Percentiles rank a stretch among this genome's conserved stretches.
These are phyloP conservation scores for Picea abies DNA, from an alignment of 83 land plant species.

Conservation along the genomic window DNA sequence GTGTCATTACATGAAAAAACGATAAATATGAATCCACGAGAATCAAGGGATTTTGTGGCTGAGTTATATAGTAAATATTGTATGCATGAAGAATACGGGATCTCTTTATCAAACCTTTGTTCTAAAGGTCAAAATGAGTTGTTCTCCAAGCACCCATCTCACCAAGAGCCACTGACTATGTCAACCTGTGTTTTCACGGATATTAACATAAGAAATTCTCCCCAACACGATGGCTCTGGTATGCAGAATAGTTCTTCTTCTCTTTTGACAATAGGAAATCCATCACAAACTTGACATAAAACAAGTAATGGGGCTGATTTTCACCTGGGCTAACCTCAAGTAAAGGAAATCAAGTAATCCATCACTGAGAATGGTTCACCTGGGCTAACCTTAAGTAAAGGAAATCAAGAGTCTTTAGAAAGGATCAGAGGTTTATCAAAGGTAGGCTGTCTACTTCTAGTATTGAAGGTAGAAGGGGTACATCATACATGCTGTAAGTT, in stretches of 20 bases:
- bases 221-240: neutral
- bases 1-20: too few relatives aligned
- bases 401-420: slow-evolving; percentile 12
- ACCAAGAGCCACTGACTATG: neutral
- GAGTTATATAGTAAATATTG: too few relatives aligned
- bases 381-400: slow-evolving; percentile 31
- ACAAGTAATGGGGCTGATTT: neutral
- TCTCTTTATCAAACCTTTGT: too few relatives aligned
- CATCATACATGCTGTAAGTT: slow-evolving; percentile 49
- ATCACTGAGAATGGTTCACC: slow-evolving; percentile 29
- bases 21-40: too few relatives aligned
- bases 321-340: too few relatives aligned
- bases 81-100: too few relatives aligned
- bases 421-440: neutral
- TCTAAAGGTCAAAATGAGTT: too few relatives aligned
- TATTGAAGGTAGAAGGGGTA: slow-evolving; percentile 16
- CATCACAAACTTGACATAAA: slow-evolving; percentile 7
- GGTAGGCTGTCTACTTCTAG: neutral
- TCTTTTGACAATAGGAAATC: slow-evolving; percentile 41
- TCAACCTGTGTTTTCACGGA: slow-evolving; percentile 15
- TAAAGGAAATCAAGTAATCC: too few relatives aligned
- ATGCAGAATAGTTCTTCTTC: slow-evolving; percentile 33
- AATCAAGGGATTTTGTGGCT: too few relatives aligned
- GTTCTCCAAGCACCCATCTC: too few relatives aligned
- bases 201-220: slow-evolving; percentile 11